Evolutionary conservation across 2,329 filamentous ascomycete species (phyloP).

Genomic region (Aspergillus sp.): DNA sequence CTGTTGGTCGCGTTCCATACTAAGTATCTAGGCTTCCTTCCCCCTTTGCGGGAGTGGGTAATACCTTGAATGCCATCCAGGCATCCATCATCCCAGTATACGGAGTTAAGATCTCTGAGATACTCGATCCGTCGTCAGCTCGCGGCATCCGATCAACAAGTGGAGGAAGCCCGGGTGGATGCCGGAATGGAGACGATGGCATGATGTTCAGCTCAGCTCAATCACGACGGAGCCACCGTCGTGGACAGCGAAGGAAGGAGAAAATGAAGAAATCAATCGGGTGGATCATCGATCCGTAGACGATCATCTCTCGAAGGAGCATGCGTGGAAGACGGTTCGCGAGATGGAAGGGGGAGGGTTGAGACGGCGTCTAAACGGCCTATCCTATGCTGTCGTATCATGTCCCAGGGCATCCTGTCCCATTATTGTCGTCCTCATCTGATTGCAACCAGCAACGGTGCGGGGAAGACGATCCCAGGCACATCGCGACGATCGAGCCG

Average conservation of each 20-base stretch:
- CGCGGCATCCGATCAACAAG: background rate
- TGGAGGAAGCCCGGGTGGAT: constrained; percentile 2
- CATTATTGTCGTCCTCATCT: too few relatives aligned
- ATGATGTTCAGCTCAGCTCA: constrained; percentile 7
- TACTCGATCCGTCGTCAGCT: background rate
- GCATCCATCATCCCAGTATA: background rate
- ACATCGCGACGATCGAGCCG: constrained; percentile 17
- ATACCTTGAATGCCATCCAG: background rate
- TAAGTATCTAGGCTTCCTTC: background rate
- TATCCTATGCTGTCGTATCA: too few relatives aligned
- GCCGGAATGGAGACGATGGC: constrained; percentile 2
- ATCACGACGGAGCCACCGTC: constrained; percentile 3
- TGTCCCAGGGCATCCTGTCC: too few relatives aligned
- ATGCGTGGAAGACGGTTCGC: too few relatives aligned
- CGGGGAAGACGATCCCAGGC: constrained; percentile 23
- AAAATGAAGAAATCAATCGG: background rate
- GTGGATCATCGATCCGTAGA: constrained; percentile 6
- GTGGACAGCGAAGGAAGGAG: background rate
- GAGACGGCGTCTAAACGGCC: too few relatives aligned
- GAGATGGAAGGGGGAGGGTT: too few relatives aligned
- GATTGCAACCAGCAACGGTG: constrained; percentile 16
- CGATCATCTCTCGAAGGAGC: background rate
- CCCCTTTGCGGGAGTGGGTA: background rate
- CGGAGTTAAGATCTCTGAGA: background rate
- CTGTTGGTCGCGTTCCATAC: background rate